These are phyloP conservation scores for Microthyrium microscopicum DNA, from an alignment of 2,329 filamentous ascomycete genomes.

Conservation along the genomic window DNA sequence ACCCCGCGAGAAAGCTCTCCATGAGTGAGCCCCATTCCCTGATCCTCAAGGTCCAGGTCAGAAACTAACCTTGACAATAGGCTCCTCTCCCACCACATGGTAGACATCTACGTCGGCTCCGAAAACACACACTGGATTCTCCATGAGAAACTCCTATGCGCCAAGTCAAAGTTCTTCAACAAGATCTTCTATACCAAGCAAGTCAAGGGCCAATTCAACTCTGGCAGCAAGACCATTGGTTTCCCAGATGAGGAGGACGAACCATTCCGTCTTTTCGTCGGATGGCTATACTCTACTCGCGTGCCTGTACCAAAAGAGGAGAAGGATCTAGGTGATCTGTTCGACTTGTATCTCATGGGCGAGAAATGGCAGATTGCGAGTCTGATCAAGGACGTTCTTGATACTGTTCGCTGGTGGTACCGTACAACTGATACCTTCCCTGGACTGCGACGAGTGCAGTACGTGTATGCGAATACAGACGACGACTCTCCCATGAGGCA, in stretches of 20 bases:
- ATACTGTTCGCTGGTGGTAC: conserved; percentile 34
- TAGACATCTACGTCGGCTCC: conserved; percentile 38
- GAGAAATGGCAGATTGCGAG: conserved; percentile 34
- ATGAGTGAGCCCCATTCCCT: conserved; percentile 21
- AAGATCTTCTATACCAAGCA: conserved; percentile 28
- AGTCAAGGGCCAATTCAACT: conserved; percentile 1
- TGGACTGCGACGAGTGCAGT: conserved; percentile 34
- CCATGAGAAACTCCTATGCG: conserved; percentile 39
- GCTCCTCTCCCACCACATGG: conserved; percentile 36
- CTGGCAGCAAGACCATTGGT: conserved; percentile 21
- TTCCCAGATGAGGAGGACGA: conserved; percentile 36
- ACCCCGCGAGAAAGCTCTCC: conserved; percentile 21
- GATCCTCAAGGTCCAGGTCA: background rate
- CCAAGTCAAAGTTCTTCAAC: conserved; percentile 37
- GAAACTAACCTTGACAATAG: conserved; percentile 15
- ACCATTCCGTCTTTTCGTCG: conserved; percentile 34
- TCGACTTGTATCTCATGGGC: conserved; percentile 38
- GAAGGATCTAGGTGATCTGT: conserved; percentile 31
- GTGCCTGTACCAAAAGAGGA: conserved; percentile 32
- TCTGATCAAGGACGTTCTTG: conserved; percentile 32
- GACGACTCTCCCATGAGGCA: conserved; percentile 30
- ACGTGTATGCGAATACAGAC: conserved; percentile 33
- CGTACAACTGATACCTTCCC: conserved; percentile 36
- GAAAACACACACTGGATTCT: conserved; percentile 38
- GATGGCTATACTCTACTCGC: conserved; percentile 34